These are phyloP conservation scores for Brassica carinata DNA, from an alignment of 345 rosid genomes.

Conservation along the genomic window DNA sequence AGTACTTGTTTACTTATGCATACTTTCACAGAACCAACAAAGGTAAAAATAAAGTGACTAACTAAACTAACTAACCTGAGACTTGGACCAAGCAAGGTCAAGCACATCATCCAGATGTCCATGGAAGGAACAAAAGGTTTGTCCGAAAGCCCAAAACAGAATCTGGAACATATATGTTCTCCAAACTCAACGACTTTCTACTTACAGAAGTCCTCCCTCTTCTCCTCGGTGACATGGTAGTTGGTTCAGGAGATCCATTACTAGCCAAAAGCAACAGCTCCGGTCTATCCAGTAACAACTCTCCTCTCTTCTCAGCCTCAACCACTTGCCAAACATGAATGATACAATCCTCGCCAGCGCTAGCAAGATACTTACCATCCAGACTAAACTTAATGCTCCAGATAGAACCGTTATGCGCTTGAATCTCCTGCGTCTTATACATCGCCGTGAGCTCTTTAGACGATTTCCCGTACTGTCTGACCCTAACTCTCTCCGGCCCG, in stretches of 20 bases:
- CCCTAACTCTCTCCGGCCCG: conserved; percentile 86
- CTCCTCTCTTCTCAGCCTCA: conserved; percentile 79
- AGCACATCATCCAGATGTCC: conserved; percentile 90
- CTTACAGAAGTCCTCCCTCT: conserved; percentile 74
- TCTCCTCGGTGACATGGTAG: conserved; percentile 64
- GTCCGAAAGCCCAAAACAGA: conserved; percentile 75
- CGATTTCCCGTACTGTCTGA: conserved; percentile 79
- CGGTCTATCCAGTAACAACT: conserved; percentile 66
- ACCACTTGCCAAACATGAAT: conserved; percentile 88
- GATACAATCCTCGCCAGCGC: conserved; percentile 92
- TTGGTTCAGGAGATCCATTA: conserved; percentile 85
- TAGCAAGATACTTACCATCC: conserved; percentile 93
- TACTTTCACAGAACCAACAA: no score
- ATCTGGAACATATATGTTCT: conserved; percentile 68
- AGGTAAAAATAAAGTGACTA: no score
- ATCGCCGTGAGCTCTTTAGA: conserved; percentile 79
- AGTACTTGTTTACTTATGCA: no score
- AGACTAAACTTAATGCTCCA: conserved; percentile 95
- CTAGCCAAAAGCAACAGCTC: conserved; percentile 55
- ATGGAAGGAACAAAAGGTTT: conserved; percentile 80
- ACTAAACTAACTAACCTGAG: conserved; percentile 50
- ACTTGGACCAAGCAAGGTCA: conserved; percentile 98
- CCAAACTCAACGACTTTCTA: conserved; percentile 83
- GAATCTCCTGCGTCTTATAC: conserved; percentile 90
- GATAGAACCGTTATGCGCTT: conserved; percentile 87